Evolutionary conservation across 768 basidiomycete genomes (phyloP).

Genomic region (Boletus reticulatus): DNA sequence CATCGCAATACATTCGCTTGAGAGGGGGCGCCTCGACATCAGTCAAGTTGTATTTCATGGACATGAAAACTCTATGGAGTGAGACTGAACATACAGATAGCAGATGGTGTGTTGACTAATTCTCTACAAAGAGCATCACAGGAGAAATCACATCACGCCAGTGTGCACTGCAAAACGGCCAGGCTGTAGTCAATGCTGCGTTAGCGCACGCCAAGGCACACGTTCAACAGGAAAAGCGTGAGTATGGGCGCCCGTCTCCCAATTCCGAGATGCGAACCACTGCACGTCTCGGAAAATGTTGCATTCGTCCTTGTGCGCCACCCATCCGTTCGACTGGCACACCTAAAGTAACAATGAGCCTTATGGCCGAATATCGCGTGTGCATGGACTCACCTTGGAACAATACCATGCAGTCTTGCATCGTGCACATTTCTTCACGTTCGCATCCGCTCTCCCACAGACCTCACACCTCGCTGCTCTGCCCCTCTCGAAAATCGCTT

Average conservation of each 20-base stretch:
- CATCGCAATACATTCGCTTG: slow-evolving; percentile 9
- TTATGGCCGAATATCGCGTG: neutral
- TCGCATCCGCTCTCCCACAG: slow-evolving; percentile 17
- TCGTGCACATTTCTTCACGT: slow-evolving; percentile 24
- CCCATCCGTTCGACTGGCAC: slow-evolving; percentile 25
- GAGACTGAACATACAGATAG: neutral
- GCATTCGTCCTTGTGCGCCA: slow-evolving; percentile 22
- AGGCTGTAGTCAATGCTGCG: slow-evolving; percentile 5
- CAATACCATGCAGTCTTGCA: slow-evolving; percentile 31
- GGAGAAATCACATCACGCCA: neutral
- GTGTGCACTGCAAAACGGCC: neutral
- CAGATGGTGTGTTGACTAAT: neutral
- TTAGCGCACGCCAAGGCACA: slow-evolving; percentile 12
- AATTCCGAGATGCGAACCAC: slow-evolving; percentile 29
- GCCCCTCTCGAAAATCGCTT: slow-evolving; percentile 15
- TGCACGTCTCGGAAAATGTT: slow-evolving; percentile 27
- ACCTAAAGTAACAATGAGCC: slow-evolving; percentile 13
- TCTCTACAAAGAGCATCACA: neutral
- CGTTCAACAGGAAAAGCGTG: slow-evolving; percentile 21
- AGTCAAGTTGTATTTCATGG: neutral
- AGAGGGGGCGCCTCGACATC: neutral
- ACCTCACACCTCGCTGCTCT: slow-evolving; percentile 21
- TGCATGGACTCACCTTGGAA: slow-evolving; percentile 23
- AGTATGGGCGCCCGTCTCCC: slow-evolving; percentile 17
- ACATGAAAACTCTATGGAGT: neutral